Evolutionary conservation across 163 green algal species (phyloP).

Genomic region (Prototheca stagnorum): DNA sequence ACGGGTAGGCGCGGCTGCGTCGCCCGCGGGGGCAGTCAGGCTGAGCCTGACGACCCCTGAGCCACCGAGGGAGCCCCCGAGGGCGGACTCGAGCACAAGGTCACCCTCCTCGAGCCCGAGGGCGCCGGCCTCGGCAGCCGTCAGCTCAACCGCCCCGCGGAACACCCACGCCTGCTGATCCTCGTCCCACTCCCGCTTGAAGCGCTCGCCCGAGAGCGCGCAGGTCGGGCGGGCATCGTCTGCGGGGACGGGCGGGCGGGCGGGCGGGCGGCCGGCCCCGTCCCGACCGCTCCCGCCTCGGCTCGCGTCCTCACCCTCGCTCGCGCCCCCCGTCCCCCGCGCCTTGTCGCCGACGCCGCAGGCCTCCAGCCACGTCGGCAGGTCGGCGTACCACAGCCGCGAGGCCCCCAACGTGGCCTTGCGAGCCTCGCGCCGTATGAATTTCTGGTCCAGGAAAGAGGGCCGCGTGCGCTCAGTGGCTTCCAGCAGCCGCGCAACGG

Average conservation of each 20-base stretch:
- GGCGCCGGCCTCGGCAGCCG: slow-evolving; percentile 16
- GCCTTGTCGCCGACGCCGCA: slow-evolving; percentile 4
- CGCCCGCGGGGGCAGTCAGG: too few species aligned
- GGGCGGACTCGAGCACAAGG: too few species aligned
- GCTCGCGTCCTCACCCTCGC: too few species aligned
- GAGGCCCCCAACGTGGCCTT: slow-evolving; percentile 3
- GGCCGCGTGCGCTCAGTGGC: slow-evolving; percentile 9
- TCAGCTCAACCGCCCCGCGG: slow-evolving; percentile 14
- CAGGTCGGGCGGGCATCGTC: slow-evolving; percentile 37
- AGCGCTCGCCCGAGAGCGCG: slow-evolving; percentile 43
- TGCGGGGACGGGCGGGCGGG: slow-evolving; percentile 20
- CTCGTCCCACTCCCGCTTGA: slow-evolving; percentile 51
- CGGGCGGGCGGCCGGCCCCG: not conserved
- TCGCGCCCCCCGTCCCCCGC: not conserved
- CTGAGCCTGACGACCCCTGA: too few species aligned
- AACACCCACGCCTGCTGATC: slow-evolving; percentile 40
- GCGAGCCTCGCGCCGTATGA: slow-evolving; percentile 21
- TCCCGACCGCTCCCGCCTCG: too few species aligned
- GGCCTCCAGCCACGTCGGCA: slow-evolving; percentile 40
- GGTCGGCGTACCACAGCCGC: slow-evolving; percentile 33
- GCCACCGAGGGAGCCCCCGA: too few species aligned
- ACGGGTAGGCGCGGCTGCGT: too few species aligned
- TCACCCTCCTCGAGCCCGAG: too few species aligned
- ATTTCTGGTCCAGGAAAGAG: slow-evolving; percentile 28
- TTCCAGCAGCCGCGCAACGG: slow-evolving; percentile 22